Conservation (phyloP, 106 monocot genomes). For the Triglochin maritima region DNA sequence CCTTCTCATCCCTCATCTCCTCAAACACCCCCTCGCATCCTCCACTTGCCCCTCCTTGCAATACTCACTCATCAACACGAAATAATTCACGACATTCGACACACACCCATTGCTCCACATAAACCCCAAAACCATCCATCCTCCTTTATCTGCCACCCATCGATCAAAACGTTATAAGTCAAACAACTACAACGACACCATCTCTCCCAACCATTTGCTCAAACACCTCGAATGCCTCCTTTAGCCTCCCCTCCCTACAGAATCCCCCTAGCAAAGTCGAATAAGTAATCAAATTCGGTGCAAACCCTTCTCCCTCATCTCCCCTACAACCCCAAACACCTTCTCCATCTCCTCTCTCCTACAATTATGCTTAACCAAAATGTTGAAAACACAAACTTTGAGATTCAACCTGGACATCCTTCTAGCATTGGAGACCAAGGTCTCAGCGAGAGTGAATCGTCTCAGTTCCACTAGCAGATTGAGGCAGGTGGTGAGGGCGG, state of each 20-base stretch:
- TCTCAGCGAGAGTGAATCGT: constrained; percentile 36
- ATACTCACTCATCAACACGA: constrained; percentile 63
- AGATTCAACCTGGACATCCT: constrained; percentile 10
- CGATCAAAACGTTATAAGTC: constrained; percentile 63
- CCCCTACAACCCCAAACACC: constrained; percentile 37
- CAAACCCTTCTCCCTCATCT: constrained; percentile 28
- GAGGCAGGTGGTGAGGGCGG: constrained; percentile 48
- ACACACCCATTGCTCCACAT: constrained; percentile 72
- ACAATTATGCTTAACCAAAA: constrained; percentile 60
- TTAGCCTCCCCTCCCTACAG: constrained; percentile 38
- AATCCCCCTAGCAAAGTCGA: constrained; percentile 63
- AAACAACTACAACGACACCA: constrained; percentile 44
- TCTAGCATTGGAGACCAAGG: constrained; percentile 29
- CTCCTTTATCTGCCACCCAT: constrained; percentile 72
- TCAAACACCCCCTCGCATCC: constrained; percentile 50
- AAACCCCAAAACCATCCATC: constrained; percentile 35
- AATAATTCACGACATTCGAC: constrained; percentile 69
- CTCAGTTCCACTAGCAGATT: constrained; percentile 37
- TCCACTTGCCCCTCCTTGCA: constrained; percentile 47
- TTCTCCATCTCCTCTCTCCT: constrained; percentile 19
- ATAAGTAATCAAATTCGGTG: constrained; percentile 72
- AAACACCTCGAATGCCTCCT: constrained; percentile 69
- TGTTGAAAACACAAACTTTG: constrained; percentile 66
- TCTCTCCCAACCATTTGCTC: constrained; percentile 88
- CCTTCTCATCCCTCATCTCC: constrained; percentile 37